These are phyloP conservation scores for Schizochytrium sp. DNA, from an alignment of 108 stramenopile species.

Conservation along the genomic window DNA sequence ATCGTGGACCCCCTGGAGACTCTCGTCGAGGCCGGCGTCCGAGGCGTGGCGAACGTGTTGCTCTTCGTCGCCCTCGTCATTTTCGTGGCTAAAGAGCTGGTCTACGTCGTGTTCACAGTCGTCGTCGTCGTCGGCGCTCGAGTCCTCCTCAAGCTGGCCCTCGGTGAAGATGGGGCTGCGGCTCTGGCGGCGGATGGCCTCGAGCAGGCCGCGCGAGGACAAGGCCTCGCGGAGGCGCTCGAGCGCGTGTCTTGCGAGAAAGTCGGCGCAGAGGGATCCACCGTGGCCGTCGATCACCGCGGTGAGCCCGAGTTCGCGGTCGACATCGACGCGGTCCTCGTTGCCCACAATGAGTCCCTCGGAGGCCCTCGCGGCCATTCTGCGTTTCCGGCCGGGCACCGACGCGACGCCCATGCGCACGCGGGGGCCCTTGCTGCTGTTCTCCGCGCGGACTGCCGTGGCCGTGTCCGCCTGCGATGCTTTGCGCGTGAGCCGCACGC, in stretches of 20 bases:
- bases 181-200: background rate
- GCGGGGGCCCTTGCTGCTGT: background rate
- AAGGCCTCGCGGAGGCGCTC: background rate
- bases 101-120: background rate
- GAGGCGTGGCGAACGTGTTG: background rate
- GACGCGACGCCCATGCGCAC: background rate
- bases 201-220: background rate
- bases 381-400: background rate
- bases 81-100: background rate
- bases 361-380: background rate
- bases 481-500: too few species aligned
- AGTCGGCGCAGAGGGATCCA: background rate
- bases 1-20: background rate
- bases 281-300: constrained; percentile 13
- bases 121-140: background rate
- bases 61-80: background rate
- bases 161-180: background rate
- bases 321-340: background rate
- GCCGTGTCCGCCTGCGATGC: background rate
- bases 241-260: background rate
- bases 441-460: background rate
- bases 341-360: background rate
- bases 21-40: background rate
- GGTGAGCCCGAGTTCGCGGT: background rate
- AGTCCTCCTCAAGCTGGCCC: background rate